These are phyloP conservation scores for Pythium aquatile DNA, from an alignment of 352 stramenopile genomes.

Conservation along the genomic window DNA sequence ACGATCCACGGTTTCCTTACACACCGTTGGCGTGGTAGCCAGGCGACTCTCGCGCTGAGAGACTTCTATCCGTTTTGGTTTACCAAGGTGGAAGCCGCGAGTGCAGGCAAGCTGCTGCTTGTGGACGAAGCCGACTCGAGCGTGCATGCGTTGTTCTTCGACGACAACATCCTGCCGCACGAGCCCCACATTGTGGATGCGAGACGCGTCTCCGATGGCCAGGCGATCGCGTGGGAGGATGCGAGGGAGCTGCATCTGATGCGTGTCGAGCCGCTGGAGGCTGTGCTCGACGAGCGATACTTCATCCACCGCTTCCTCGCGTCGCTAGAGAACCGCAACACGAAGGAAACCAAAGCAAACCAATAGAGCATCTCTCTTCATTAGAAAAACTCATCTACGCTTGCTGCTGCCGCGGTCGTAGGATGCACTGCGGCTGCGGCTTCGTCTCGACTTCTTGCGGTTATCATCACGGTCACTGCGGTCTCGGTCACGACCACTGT, in stretches of 20 bases:
- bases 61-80: slow-evolving; percentile 84
- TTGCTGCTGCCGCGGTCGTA: slow-evolving; percentile 14
- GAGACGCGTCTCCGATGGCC: slow-evolving; percentile 30
- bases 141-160: slow-evolving; percentile 69
- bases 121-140: slow-evolving; percentile 33
- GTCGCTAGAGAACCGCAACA: slow-evolving; percentile 21
- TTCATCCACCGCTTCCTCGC: slow-evolving; percentile 51
- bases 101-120: slow-evolving; percentile 56
- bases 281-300: slow-evolving; percentile 46
- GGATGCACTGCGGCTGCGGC: slow-evolving; percentile 20
- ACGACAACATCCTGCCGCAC: slow-evolving; percentile 71
- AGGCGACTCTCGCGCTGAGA: slow-evolving; percentile 65
- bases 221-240: slow-evolving; percentile 33
- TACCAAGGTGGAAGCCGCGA: slow-evolving; percentile 42
- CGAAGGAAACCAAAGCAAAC: background rate
- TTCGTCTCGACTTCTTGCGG: slow-evolving; percentile 22
- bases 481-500: slow-evolving; percentile 9
- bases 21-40: slow-evolving; percentile 39
- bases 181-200: slow-evolving; percentile 77
- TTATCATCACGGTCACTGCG: slow-evolving; percentile 11
- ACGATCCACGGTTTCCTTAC: slow-evolving; percentile 55
- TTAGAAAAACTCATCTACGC: slow-evolving; percentile 2
- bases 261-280: slow-evolving; percentile 66
- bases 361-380: background rate
- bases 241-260: slow-evolving; percentile 51